These are phyloP conservation scores for Pyrus bretschneideri DNA, from an alignment of 306 rosid species.

Conservation along the genomic window DNA sequence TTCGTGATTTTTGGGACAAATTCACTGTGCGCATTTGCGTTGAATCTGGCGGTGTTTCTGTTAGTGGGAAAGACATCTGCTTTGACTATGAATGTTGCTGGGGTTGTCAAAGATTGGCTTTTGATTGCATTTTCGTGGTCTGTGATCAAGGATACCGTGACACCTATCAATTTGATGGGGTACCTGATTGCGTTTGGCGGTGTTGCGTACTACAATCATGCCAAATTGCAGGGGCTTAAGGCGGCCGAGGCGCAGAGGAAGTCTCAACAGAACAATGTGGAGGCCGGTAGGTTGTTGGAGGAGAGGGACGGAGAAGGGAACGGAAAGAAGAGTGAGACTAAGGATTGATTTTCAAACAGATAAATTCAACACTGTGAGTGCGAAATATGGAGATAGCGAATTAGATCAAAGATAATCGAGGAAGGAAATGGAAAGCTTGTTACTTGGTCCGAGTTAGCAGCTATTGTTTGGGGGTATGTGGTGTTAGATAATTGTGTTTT, in stretches of 20 bases:
- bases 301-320: conserved; percentile 54
- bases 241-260: conserved; percentile 88
- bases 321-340: conserved; percentile 59
- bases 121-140: conserved; percentile 97
- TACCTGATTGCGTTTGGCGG: conserved; percentile 83
- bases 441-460: conserved; percentile 5
- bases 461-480: conserved; percentile 3
- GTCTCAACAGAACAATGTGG: conserved; percentile 71
- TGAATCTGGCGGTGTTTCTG: conserved; percentile 83
- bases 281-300: conserved; percentile 85
- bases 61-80: conserved; percentile 97
- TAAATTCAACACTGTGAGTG: conserved; percentile 15
- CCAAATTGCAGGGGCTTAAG: conserved; percentile 86
- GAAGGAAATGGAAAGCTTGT: neutral
- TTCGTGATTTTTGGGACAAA: conserved; percentile 63
- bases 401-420: neutral
- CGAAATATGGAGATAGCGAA: neutral
- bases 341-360: conserved; percentile 39
- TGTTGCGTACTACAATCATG: conserved; percentile 83
- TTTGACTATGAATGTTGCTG: conserved; percentile 96
- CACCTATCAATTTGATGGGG: conserved; percentile 73
- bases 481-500: conserved; percentile 7
- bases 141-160: conserved; percentile 85
- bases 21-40: conserved; percentile 73
- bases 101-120: conserved; percentile 95